phyloP scores from a whole-genome alignment of 1,284 basidiomycete genomes.

The Trametes polyzona region DNA sequence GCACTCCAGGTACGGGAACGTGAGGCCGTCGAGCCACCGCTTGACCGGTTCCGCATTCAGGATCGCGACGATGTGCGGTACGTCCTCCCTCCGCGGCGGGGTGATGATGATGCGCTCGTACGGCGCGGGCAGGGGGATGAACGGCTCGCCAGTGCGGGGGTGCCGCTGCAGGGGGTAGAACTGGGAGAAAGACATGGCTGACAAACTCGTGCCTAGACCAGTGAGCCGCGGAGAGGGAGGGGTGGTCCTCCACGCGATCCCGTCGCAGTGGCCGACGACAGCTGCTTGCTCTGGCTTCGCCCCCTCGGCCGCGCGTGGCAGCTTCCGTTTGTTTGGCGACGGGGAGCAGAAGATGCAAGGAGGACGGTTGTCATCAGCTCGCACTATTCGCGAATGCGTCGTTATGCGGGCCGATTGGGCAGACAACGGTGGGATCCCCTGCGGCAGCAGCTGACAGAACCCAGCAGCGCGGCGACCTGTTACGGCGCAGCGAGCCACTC shows the following conservation, averaged over 20 bases:
- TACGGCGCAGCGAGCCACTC: background rate
- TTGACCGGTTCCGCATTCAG: constrained; percentile 57
- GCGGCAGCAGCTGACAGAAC: background rate
- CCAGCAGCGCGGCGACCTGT: constrained; percentile 7
- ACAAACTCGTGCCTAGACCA: background rate
- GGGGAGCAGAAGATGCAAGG: constrained; percentile 1
- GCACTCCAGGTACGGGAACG: constrained; percentile 55
- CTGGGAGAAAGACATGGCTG: constrained; percentile 21
- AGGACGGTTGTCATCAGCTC: constrained; percentile 12
- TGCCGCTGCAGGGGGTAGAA: constrained; percentile 30
- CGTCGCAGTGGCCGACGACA: background rate
- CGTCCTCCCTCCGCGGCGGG: constrained; percentile 55
- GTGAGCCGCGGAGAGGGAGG: background rate
- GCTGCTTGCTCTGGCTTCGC: too few relatives aligned
- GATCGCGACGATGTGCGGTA: constrained; percentile 36
- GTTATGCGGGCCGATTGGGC: constrained; percentile 15
- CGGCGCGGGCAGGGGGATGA: constrained; percentile 38
- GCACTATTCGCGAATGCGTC: constrained; percentile 5
- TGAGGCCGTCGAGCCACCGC: constrained; percentile 48
- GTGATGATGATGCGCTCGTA: constrained; percentile 60
- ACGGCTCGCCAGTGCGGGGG: constrained; percentile 31
- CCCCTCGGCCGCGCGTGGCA: background rate
- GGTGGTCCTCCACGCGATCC: background rate
- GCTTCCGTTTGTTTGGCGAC: constrained; percentile 10
- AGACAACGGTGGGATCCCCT: constrained; percentile 10